Evolutionary conservation across 371 early-diverging fungal genomes (phyloP), one percentile per base, ranked within the genome.

Genomic region (Blastocladiella emersonii): DNA sequence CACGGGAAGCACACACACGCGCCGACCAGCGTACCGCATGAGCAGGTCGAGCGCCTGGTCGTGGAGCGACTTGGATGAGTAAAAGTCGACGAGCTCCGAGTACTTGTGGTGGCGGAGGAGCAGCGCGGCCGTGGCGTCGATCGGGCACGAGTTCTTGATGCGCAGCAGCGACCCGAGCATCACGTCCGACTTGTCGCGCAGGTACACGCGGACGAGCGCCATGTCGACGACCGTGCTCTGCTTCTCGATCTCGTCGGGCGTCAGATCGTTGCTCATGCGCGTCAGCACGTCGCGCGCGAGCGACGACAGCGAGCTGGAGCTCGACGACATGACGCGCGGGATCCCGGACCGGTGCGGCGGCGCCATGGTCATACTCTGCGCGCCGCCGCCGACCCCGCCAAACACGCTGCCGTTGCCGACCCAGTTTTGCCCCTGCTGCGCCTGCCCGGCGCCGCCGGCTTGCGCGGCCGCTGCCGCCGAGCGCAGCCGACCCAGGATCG

Each of bases 161-260:
- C 60, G 41, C 21, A 59, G 27, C 27, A 59, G 13, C 30, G 60
- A 44, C 27, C 60, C 60, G 6, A 59, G 25, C 60, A 36, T 36
- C 15, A 10, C 12, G 43, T 59, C 60, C 30, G 60, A 59, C 39
- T 39, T 32, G 4, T 59, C 60, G 4, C 10, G 27, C 32, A 59
- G 43, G 32, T 59, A 59, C 3, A 43, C 15, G 8, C 44, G 41
- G 27, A 59, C 25, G 8, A 59, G 32, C 30, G 60, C 60, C 44
- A 19, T 43, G 27, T 59, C 60, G 10, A 59, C 44, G 15, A 59
- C 44, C 15, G 15, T 13, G 25, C 7, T 4, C 44, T 59, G 21
- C 13, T 25, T 12, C 8, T 59, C 41, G 15, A 59, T 30, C 36
- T 59, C 60, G 27, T 43, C 41, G 0, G 41, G 41, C 30, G 37